Conservation (phyloP, 139 green algal species). For the Zygnema cylindricum region DNA sequence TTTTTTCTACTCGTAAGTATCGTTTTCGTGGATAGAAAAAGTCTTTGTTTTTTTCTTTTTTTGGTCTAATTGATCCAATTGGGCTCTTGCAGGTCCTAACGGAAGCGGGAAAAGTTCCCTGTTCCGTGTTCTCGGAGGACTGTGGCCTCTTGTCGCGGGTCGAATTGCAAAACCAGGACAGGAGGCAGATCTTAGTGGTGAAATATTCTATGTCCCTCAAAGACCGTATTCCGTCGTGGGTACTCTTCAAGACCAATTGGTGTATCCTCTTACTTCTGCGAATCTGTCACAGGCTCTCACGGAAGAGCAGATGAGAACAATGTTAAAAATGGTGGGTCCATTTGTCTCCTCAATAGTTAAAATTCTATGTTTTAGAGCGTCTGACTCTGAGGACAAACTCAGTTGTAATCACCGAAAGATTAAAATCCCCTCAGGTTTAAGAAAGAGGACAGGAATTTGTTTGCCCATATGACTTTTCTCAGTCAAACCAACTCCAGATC, state of each 20-base stretch:
- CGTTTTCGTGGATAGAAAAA: too few relatives aligned
- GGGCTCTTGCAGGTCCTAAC: constrained; percentile 59
- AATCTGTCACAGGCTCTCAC: neutral
- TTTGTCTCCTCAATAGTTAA: too few relatives aligned
- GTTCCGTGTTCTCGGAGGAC: constrained; percentile 65
- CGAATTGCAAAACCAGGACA: constrained; percentile 75
- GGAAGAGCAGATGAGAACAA: neutral
- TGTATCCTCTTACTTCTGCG: constrained; percentile 74
- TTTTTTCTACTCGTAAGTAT: too few relatives aligned
- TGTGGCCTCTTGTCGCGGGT: constrained; percentile 61
- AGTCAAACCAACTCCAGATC: too few relatives aligned
- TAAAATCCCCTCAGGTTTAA: too few relatives aligned
- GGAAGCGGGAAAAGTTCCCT: constrained; percentile 66
- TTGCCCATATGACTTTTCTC: too few relatives aligned
- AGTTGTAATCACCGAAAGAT: too few relatives aligned
- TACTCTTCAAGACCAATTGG: constrained; percentile 82
- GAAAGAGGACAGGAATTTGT: neutral
- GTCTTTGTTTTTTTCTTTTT: too few relatives aligned
- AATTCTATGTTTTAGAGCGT: too few relatives aligned
- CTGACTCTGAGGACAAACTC: too few relatives aligned
- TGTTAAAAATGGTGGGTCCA: too few relatives aligned
- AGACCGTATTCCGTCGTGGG: constrained; percentile 93
- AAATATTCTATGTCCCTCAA: constrained; percentile 88
- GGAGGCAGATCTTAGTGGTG: neutral
- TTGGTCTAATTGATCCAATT: too few relatives aligned